A percentile compares a stretch with the other conserved stretches of the same genome.
Conservation (phyloP, 495 filamentous ascomycete genomes). For the Haplographium delicatum region DNA sequence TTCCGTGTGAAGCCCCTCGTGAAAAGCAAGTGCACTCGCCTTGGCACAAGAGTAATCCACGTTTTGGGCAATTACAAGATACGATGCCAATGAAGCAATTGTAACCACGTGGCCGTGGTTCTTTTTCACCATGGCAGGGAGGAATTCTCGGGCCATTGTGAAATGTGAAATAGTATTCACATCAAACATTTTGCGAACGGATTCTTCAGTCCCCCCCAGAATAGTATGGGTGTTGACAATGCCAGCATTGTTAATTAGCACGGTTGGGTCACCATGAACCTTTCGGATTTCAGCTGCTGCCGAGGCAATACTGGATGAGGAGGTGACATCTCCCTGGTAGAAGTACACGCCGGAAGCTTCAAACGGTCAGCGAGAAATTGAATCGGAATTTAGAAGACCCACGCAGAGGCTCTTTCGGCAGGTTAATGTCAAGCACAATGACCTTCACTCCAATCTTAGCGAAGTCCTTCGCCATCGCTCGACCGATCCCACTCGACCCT, state of each 20-base stretch:
- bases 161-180: slow-evolving; percentile 69
- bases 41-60: slow-evolving; percentile 65
- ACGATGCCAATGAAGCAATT: slow-evolving; percentile 55
- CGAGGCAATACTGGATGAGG: slow-evolving; percentile 38
- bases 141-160: slow-evolving; percentile 56
- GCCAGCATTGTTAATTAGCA: slow-evolving; percentile 75
- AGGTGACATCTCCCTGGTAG: slow-evolving; percentile 60
- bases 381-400: slow-evolving; percentile 44
- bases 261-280: slow-evolving; percentile 57
- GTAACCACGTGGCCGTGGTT: slow-evolving; percentile 73
- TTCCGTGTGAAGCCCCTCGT: slow-evolving; percentile 64
- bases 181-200: slow-evolving; percentile 58
- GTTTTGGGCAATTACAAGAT: slow-evolving; percentile 52
- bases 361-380: background rate
- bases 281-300: slow-evolving; percentile 45
- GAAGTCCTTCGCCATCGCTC: slow-evolving; percentile 52
- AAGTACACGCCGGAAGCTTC: slow-evolving; percentile 42
- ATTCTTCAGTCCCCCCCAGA: slow-evolving; percentile 45
- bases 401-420: slow-evolving; percentile 31
- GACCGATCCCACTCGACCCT: slow-evolving; percentile 31
- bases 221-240: slow-evolving; percentile 55
- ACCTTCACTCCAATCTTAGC: slow-evolving; percentile 53
- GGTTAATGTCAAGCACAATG: slow-evolving; percentile 61
- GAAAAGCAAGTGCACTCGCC: slow-evolving; percentile 60
- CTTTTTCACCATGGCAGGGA: slow-evolving; percentile 55